Conservation (phyloP, 139 green algal species). For the Edaphochlamys debaryana region DNA sequence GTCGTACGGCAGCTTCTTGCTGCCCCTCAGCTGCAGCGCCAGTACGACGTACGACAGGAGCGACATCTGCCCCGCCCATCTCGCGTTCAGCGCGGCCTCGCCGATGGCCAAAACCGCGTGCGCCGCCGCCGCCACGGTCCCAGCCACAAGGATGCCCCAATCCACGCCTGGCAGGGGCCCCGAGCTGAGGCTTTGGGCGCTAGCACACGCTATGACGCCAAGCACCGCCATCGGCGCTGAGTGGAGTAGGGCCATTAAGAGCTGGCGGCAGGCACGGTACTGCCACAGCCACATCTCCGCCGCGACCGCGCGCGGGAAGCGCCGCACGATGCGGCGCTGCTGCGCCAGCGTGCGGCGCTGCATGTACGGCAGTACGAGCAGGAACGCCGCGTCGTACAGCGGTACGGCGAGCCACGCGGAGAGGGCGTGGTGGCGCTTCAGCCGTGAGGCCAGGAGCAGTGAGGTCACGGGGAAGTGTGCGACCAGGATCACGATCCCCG, state of each 20-base stretch:
- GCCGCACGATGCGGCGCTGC: not conserved
- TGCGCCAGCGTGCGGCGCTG: slow-evolving; percentile 1
- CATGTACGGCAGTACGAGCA: slow-evolving; percentile 13
- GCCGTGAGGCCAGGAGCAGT: not conserved
- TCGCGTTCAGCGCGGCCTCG: slow-evolving; percentile 19
- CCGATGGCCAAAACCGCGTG: not conserved
- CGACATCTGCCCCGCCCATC: slow-evolving; percentile 17
- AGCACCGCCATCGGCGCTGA: not conserved
- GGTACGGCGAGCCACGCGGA: slow-evolving; percentile 29
- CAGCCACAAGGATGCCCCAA: not conserved
- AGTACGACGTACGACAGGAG: not conserved
- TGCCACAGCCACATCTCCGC: slow-evolving; percentile 35
- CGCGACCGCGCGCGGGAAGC: not conserved
- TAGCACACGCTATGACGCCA: not conserved
- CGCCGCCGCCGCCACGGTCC: slow-evolving; percentile 1
- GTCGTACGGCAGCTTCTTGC: slow-evolving; percentile 33
- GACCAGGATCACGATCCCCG: not conserved
- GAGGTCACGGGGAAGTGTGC: slow-evolving; percentile 8
- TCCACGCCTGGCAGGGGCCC: not conserved
- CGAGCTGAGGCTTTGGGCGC: too few species aligned
- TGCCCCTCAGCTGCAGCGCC: slow-evolving; percentile 20
- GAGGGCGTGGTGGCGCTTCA: slow-evolving; percentile 7
- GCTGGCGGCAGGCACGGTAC: not conserved
- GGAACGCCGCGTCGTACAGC: not conserved
- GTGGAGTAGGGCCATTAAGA: not conserved